These are phyloP conservation scores for Alternaria novae-zelandiae DNA, from an alignment of 2,329 filamentous ascomycete genomes.

Conservation along the genomic window DNA sequence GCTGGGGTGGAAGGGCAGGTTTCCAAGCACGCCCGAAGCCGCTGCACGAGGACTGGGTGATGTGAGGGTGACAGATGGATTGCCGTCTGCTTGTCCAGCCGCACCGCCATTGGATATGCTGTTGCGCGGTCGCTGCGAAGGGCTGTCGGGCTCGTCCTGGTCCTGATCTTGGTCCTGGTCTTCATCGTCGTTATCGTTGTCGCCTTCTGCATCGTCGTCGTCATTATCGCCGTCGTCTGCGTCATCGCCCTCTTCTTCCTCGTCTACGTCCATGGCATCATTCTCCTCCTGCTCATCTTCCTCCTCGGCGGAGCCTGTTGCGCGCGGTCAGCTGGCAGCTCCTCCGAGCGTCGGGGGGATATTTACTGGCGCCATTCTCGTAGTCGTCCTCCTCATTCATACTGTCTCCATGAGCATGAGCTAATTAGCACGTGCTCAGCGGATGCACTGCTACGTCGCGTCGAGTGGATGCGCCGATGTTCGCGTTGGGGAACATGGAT, in stretches of 20 bases:
- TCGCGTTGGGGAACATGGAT: conserved; percentile 14
- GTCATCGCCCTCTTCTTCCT: conserved; percentile 50
- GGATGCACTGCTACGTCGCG: conserved; percentile 4
- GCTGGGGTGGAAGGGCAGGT: conserved; percentile 61
- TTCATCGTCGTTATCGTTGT: conserved; percentile 51
- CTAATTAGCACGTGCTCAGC: not conserved
- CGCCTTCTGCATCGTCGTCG: conserved; percentile 51
- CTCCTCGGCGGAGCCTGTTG: conserved; percentile 33
- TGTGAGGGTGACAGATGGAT: conserved; percentile 57
- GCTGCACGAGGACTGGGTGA: conserved; percentile 54
- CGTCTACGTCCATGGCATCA: conserved; percentile 41
- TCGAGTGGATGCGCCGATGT: not conserved
- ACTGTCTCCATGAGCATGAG: conserved; percentile 5
- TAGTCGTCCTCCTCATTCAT: conserved; percentile 58
- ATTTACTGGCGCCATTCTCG: conserved; percentile 48
- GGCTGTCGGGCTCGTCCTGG: conserved; percentile 55
- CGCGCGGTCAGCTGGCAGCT: conserved; percentile 14
- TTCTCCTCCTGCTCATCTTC: conserved; percentile 46
- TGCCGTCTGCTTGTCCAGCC: conserved; percentile 40
- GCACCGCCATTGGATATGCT: conserved; percentile 39
- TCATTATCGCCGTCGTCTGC: conserved; percentile 52
- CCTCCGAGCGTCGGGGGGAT: not conserved
- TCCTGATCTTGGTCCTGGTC: conserved; percentile 49
- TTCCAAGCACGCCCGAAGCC: conserved; percentile 35
- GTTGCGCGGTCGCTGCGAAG: conserved; percentile 44